Evolutionary conservation across 164 flowering plant genomes (phyloP), one percentile per base, ranked within the genome.

Genomic region (Paratinospora sagittata): DNA sequence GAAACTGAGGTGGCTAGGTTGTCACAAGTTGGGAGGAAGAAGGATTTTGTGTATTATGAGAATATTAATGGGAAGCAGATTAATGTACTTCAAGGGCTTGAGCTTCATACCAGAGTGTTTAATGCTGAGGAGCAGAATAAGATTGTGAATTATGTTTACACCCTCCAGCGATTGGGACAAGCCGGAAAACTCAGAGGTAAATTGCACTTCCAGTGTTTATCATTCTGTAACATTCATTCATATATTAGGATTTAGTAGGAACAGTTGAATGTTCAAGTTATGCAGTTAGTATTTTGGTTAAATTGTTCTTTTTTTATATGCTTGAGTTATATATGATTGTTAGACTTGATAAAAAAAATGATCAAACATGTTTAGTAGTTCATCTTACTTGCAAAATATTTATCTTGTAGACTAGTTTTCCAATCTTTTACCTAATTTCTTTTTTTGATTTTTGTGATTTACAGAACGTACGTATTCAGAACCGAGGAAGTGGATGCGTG

Each of bases 401-500:
- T 70, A 0, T 41, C 13, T 21, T 13, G 13, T 10, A 12, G 8
- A 66, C 23, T 11, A 37, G 47, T 24, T 17, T 55, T 16, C 24
- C 36, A 19, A 9, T 27, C 27, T 49, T 6, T 16, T 1, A 19
- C 3, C 27, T 65, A 1, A 27, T 23, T 10, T 34, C 5, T 19
- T 36, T 66, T 73, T 67, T 13, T 27, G 14, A 24, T 36, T 24
- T 12, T 23, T 0, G 3, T 36, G 14, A 3, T 37, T 60, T 68
- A 33, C 74, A 87, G 90, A 52, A 11, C 85, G 88, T 3, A 85
- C 89, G 13, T 87, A 83, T 73, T 45, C 85, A 0, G 86, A 80
- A 72, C 91, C 91, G 24, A 66, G 67, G 52, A 87, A 87, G 75
- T 84, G 89, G 89, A 84, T 85, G 86, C 86, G 86, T 12, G 88